Percentiles rank a stretch among this genome's conserved stretches.
Evolutionary conservation across 1,284 basidiomycete genomes (phyloP).

Genomic region (Microbotryum silenes-acaulis): DNA sequence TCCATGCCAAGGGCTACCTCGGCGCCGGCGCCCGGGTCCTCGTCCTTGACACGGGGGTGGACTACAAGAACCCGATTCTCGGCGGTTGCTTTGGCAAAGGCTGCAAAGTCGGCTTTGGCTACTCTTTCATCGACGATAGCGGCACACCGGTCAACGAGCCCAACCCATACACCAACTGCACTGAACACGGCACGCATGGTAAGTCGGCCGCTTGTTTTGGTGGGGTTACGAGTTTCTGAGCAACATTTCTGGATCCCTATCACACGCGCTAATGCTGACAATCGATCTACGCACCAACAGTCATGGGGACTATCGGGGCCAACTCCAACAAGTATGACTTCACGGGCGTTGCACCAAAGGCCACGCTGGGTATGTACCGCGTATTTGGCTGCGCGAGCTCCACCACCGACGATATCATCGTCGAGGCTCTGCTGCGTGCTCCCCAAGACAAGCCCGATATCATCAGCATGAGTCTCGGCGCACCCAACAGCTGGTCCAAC

Average conservation of each 20-base stretch:
- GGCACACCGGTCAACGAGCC: slow-evolving; percentile 34
- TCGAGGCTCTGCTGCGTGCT: slow-evolving; percentile 9
- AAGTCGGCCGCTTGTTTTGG: not conserved
- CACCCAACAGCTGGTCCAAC: slow-evolving; percentile 19
- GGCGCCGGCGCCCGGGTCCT: slow-evolving; percentile 25
- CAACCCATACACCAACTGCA: slow-evolving; percentile 1
- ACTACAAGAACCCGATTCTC: slow-evolving; percentile 46
- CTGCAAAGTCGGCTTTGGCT: slow-evolving; percentile 54
- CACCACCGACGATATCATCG: slow-evolving; percentile 14
- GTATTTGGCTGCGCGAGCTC: slow-evolving; percentile 12
- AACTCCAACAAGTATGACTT: slow-evolving; percentile 31
- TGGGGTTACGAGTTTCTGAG: not conserved
- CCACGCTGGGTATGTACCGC: slow-evolving; percentile 31
- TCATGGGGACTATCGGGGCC: slow-evolving; percentile 30
- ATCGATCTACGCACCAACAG: slow-evolving; percentile 3
- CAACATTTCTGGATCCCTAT: too few species aligned
- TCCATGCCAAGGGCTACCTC: slow-evolving; percentile 12
- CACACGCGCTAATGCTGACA: not conserved
- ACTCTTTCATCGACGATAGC: slow-evolving; percentile 46
- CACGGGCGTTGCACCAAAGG: slow-evolving; percentile 30
- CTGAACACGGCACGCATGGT: slow-evolving; percentile 19
- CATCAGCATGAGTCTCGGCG: slow-evolving; percentile 22
- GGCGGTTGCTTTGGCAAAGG: slow-evolving; percentile 57
- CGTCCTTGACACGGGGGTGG: slow-evolving; percentile 38
- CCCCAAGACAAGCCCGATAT: slow-evolving; percentile 16